phyloP scores from a whole-genome alignment of 2,329 filamentous ascomycete genomes.

The Neonectria faginata region DNA sequence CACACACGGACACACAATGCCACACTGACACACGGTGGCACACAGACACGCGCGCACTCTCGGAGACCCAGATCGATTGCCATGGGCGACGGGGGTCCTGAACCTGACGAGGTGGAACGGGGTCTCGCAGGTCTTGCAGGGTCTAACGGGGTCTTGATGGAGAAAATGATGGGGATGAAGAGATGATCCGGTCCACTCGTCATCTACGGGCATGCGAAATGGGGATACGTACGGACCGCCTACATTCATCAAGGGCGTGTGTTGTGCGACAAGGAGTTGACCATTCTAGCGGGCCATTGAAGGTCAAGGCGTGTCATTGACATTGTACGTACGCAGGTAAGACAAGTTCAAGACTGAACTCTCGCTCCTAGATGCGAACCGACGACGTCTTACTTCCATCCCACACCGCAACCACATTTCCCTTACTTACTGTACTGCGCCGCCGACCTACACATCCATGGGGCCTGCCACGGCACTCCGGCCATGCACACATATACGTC shows the following conservation, averaged over 20 bases:
- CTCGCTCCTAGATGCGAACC: neutral
- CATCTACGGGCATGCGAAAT: conserved; percentile 37
- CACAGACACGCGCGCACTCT: conserved; percentile 17
- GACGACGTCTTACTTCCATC: neutral
- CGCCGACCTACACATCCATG: neutral
- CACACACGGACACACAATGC: conserved; percentile 3
- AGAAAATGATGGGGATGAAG: conserved; percentile 28
- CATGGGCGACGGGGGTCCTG: conserved; percentile 42
- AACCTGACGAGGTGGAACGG: conserved; percentile 29
- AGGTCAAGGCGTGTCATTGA: neutral
- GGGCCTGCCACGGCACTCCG: neutral
- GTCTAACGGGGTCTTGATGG: conserved; percentile 28
- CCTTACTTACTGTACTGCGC: neutral
- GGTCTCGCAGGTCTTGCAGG: conserved; percentile 28
- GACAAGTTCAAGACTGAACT: neutral
- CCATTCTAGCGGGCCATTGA: neutral
- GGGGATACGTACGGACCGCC: conserved; percentile 30
- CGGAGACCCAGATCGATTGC: conserved; percentile 36
- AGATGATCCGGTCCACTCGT: conserved; percentile 44
- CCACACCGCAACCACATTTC: neutral
- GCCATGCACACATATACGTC: conserved; percentile 25
- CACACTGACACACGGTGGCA: conserved; percentile 7
- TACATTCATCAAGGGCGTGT: conserved; percentile 1
- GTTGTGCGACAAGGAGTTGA: conserved; percentile 1
- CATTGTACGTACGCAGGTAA: neutral